Evolutionary conservation across 441 rosid species (phyloP).

Genomic region (Macaranga tanarius): DNA sequence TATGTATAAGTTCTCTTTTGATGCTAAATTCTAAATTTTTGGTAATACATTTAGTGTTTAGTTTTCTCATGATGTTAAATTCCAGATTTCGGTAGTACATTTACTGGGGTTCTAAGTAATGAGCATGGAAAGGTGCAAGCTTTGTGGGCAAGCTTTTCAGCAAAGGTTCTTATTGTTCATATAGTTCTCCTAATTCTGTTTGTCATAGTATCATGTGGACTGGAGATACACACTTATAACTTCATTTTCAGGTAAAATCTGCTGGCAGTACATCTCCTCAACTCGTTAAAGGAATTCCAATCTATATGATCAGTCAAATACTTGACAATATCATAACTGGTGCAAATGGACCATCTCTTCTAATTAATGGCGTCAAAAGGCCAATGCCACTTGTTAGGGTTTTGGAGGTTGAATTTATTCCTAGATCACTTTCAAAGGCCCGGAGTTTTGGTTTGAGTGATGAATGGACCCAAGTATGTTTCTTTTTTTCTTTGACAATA

Average conservation of each 20-base stretch:
- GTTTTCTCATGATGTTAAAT: conserved; percentile 23
- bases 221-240: neutral
- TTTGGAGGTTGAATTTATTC: conserved; percentile 87
- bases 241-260: conserved; percentile 60
- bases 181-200: conserved; percentile 19
- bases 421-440: conserved; percentile 91
- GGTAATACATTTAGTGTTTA: conserved; percentile 63
- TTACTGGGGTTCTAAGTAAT: conserved; percentile 89
- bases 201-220: conserved; percentile 3
- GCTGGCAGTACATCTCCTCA: conserved; percentile 74
- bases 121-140: conserved; percentile 93
- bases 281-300: conserved; percentile 90
- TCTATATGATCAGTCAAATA: conserved; percentile 68
- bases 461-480: conserved; percentile 85
- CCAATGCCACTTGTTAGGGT: conserved; percentile 87
- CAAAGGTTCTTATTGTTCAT: conserved; percentile 57
- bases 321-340: conserved; percentile 72
- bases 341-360: conserved; percentile 68
- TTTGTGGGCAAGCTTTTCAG: conserved; percentile 95
- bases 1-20: conserved; percentile 20
- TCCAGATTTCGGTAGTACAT: conserved; percentile 92
- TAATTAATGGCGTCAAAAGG: conserved; percentile 83
- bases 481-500: conserved; percentile 8
- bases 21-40: conserved; percentile 59
- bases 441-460: conserved; percentile 86